A percentile compares a stretch with the other conserved stretches of the same genome.
phyloP scores from a whole-genome alignment of 106 monocot species.

The Apostasia ramifera region DNA sequence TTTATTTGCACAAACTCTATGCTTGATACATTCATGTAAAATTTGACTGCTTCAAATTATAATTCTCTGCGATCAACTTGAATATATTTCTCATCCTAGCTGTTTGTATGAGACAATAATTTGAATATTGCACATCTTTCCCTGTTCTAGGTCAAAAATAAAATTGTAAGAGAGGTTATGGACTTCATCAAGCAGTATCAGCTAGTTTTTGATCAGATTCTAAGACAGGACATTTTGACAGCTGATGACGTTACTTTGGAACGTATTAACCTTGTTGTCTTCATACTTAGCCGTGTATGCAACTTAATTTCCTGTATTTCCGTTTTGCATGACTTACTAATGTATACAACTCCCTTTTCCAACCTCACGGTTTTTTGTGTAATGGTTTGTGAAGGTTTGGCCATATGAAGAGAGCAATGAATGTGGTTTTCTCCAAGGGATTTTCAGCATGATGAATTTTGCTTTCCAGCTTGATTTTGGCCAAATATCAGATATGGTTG shows the following conservation, averaged over 20 bases:
- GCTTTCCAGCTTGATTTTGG: slow-evolving; percentile 47
- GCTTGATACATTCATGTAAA: too few species aligned
- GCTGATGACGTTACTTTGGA: slow-evolving; percentile 57
- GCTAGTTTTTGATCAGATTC: slow-evolving; percentile 55
- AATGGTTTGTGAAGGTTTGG: slow-evolving; percentile 52
- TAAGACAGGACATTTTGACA: slow-evolving; percentile 45
- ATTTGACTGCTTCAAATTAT: too few species aligned
- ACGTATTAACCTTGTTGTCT: slow-evolving; percentile 62
- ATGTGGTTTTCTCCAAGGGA: slow-evolving; percentile 67
- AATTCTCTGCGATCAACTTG: too few species aligned
- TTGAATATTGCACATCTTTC: background rate
- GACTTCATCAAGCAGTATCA: slow-evolving; percentile 71
- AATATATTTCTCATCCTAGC: too few species aligned
- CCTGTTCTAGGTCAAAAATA: slow-evolving; percentile 62
- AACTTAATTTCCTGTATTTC: background rate
- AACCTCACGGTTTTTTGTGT: background rate
- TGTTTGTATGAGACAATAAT: too few species aligned
- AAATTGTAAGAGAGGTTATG: slow-evolving; percentile 71
- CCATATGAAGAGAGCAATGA: slow-evolving; percentile 87
- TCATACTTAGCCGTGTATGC: slow-evolving; percentile 70
- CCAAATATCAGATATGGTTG: slow-evolving; percentile 28
- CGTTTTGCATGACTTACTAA: background rate
- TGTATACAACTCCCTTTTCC: background rate
- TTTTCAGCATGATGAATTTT: slow-evolving; percentile 50
- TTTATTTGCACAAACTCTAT: too few species aligned